Conservation (phyloP, 2,329 filamentous ascomycete species). For the Talaromyces amestolkiae region DNA sequence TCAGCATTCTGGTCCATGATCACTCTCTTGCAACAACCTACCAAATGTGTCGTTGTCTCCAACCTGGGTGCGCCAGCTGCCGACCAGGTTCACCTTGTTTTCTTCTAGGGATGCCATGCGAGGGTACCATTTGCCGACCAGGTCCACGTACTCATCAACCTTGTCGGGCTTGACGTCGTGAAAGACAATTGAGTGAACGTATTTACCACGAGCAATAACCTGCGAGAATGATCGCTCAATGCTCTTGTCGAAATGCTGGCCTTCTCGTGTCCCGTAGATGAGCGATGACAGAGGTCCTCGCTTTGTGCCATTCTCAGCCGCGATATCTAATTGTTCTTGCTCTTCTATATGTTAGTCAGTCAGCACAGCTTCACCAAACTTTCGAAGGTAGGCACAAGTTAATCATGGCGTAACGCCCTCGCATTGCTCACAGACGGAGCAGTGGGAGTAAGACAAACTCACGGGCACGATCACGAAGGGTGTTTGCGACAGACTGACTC, state of each 20-base stretch:
- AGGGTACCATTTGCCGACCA: conserved; percentile 91
- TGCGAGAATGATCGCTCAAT: conserved; percentile 96
- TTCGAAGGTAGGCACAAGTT: conserved; percentile 32
- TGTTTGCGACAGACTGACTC: conserved; percentile 64
- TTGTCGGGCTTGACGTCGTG: conserved; percentile 94
- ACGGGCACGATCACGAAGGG: conserved; percentile 36
- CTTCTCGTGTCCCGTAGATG: conserved; percentile 96
- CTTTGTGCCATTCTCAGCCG: conserved; percentile 57
- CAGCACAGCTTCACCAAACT: conserved; percentile 48
- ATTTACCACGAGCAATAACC: conserved; percentile 91
- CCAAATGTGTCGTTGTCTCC: conserved; percentile 96
- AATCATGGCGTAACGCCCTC: conserved; percentile 34
- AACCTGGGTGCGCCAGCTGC: conserved; percentile 97
- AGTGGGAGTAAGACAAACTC: conserved; percentile 42
- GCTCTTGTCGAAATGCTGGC: conserved; percentile 88
- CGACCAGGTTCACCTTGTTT: conserved; percentile 93
- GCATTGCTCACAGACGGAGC: conserved; percentile 48
- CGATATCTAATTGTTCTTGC: conserved; percentile 59
- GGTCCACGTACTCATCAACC: conserved; percentile 87
- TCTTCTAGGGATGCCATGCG: conserved; percentile 77
- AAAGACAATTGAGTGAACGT: conserved; percentile 96
- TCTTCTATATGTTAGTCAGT: conserved; percentile 58
- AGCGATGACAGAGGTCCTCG: conserved; percentile 77
- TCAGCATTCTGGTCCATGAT: background rate
- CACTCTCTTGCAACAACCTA: conserved; percentile 46